Evolutionary conservation across 2,329 filamentous ascomycete species (phyloP).

Genomic region (Ciborinia camelliae): DNA sequence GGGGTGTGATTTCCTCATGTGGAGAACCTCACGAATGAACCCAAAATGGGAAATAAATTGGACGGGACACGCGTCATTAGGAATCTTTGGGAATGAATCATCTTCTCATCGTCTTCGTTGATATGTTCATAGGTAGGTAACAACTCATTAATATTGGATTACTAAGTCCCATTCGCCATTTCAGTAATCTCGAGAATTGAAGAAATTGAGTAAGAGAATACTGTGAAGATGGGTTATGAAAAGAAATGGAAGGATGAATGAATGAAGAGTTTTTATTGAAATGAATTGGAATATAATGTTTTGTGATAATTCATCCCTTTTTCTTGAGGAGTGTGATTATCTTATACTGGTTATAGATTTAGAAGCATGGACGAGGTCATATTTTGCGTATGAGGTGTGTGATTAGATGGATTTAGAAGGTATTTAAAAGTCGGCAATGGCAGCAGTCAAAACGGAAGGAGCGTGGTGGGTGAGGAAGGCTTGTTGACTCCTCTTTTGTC

Average conservation of each 20-base stretch:
- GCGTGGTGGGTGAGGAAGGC: background rate
- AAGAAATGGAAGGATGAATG: too few relatives aligned
- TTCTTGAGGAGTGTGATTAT: background rate
- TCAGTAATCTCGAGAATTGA: background rate
- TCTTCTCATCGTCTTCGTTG: background rate
- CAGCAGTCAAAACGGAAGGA: background rate
- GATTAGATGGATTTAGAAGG: too few relatives aligned
- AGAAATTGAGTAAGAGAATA: background rate
- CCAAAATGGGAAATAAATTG: too few relatives aligned
- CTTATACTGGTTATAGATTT: background rate
- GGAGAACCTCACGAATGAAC: background rate
- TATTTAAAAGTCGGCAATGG: background rate
- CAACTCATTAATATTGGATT: background rate
- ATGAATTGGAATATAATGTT: background rate
- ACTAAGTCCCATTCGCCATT: background rate
- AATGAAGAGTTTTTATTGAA: too few relatives aligned
- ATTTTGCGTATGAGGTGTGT: background rate
- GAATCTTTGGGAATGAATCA: background rate
- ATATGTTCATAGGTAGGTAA: background rate
- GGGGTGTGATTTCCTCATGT: background rate
- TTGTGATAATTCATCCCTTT: background rate
- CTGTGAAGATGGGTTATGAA: background rate
- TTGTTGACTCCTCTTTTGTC: background rate
- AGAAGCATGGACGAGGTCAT: background rate
- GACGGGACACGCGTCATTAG: too few relatives aligned